A percentile compares a stretch with the other conserved stretches of the same genome.
phyloP scores from a whole-genome alignment of 371 early-diverging fungal genomes.

The Phascolomyces articulosus region DNA sequence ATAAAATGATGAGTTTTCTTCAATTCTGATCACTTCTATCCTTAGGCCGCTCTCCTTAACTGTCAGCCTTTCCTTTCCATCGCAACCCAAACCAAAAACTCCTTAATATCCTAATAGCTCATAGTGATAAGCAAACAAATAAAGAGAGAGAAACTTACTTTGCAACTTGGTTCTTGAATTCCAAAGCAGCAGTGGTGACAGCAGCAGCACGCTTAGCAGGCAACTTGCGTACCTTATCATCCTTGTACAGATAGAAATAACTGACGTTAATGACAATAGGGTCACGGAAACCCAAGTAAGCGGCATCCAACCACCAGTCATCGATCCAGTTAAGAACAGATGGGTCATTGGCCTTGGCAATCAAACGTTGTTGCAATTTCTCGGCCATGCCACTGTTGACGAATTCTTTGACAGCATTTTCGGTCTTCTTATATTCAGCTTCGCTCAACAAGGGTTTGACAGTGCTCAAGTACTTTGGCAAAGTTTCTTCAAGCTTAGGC shows the following conservation, averaged over 20 bases:
- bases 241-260: slow-evolving; percentile 85
- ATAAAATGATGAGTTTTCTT: neutral
- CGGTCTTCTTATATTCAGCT: slow-evolving; percentile 74
- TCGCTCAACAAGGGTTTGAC: slow-evolving; percentile 79
- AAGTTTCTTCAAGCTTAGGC: slow-evolving; percentile 83
- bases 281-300: slow-evolving; percentile 95
- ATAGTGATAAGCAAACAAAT: no score
- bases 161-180: slow-evolving; percentile 85
- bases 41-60: no score
- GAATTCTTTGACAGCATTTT: slow-evolving; percentile 78
- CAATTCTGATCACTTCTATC: neutral
- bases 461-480: slow-evolving; percentile 74
- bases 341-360: slow-evolving; percentile 68
- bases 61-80: neutral
- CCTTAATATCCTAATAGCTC: no score
- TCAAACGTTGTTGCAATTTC: slow-evolving; percentile 81
- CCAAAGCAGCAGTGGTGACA: slow-evolving; percentile 84
- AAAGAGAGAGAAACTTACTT: slow-evolving; percentile 33
- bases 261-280: slow-evolving; percentile 91
- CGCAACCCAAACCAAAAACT: no score
- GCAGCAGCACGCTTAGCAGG: slow-evolving; percentile 89
- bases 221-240: slow-evolving; percentile 75
- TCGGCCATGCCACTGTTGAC: slow-evolving; percentile 79
- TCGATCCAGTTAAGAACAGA: slow-evolving; percentile 87
- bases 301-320: slow-evolving; percentile 94